Evolutionary conservation across 345 rosid species (phyloP).

Genomic region (Eucalyptus regnans): DNA sequence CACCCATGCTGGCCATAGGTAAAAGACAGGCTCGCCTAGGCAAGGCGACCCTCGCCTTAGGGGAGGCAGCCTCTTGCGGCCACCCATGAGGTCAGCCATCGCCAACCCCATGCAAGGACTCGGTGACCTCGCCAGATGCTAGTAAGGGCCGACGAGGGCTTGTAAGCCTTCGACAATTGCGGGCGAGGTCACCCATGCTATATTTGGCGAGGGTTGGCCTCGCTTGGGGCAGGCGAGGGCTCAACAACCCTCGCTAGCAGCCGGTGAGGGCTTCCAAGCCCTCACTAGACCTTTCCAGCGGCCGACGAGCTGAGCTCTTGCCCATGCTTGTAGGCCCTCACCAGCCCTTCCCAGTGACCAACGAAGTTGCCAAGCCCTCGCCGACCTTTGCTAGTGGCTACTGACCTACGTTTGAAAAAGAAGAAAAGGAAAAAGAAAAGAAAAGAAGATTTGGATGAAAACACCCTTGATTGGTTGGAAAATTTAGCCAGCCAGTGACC

Average conservation of each 20-base stretch:
- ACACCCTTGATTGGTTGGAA: no score
- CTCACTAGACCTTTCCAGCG: no score
- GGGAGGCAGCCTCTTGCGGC: fast-evolving
- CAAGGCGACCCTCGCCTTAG: no score
- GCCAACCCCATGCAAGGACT: fast-evolving
- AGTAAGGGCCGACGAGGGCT: no score
- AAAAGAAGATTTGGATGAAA: no score
- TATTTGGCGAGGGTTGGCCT: fast-evolving
- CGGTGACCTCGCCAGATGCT: fast-evolving
- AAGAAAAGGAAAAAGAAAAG: fast-evolving
- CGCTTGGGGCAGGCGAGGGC: no score
- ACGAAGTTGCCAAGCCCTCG: fast-evolving
- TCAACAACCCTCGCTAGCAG: fast-evolving
- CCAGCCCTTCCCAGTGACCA: fast-evolving
- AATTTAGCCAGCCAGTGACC: fast-evolving
- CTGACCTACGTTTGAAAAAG: fast-evolving
- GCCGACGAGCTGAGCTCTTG: no score
- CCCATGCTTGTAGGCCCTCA: no score
- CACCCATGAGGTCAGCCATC: fast-evolving
- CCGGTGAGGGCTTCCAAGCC: no score
- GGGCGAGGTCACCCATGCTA: no score
- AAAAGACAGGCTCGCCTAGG: fast-evolving
- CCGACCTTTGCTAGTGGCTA: fast-evolving
- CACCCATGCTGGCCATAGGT: no score
- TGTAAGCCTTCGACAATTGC: fast-evolving